Conservation (phyloP, 176 grass and related monocot genomes). For the Alloteropsis semialata region DNA sequence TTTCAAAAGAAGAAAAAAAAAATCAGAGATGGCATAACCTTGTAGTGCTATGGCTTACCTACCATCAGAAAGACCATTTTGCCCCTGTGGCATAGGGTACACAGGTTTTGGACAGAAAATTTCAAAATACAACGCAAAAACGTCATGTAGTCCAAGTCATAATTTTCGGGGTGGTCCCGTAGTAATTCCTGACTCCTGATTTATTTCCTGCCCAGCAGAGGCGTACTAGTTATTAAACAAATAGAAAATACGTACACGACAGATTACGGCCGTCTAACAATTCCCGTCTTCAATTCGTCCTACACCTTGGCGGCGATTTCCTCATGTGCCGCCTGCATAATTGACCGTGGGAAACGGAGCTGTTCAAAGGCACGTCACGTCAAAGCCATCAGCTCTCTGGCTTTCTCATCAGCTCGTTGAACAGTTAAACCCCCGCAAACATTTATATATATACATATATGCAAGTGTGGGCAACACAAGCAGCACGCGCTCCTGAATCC, state of each 20-base stretch:
- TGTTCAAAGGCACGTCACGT: neutral
- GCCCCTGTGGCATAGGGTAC: neutral
- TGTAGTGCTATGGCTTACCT: neutral
- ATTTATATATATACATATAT: neutral
- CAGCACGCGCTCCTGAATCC: neutral
- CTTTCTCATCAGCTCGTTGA: neutral
- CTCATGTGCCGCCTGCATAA: slow-evolving; percentile 2
- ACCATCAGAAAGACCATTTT: neutral
- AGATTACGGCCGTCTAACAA: neutral
- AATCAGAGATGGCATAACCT: no score
- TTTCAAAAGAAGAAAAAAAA: no score
- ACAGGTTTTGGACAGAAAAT: no score
- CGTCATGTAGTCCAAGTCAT: neutral
- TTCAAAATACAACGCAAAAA: neutral
- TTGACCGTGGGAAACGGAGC: neutral
- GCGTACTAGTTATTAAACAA: neutral
- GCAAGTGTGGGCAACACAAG: neutral
- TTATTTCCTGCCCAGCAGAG: neutral
- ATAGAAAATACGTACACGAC: neutral
- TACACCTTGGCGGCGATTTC: neutral
- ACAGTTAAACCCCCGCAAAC: neutral
- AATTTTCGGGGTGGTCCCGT: neutral
- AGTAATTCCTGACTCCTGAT: neutral
- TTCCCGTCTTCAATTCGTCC: neutral
- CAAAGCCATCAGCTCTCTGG: neutral